These are phyloP conservation scores for Starmerella sp. DNA, from an alignment of 805 yeast species.

Conservation along the genomic window DNA sequence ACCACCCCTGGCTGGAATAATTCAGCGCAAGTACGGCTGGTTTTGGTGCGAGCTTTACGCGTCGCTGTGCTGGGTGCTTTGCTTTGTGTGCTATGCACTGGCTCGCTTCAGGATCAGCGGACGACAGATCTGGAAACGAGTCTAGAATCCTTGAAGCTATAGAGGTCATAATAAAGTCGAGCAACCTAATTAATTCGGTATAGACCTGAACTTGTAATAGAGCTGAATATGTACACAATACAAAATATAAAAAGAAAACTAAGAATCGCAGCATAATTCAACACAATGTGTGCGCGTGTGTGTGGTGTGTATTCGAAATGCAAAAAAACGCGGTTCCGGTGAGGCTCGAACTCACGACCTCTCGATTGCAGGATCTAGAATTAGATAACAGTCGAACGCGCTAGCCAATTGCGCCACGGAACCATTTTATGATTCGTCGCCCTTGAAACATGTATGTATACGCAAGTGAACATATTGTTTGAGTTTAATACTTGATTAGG, in stretches of 20 bases:
- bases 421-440: slow-evolving; percentile 7
- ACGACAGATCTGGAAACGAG: background rate
- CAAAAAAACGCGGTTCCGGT: slow-evolving; percentile 23
- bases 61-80: slow-evolving; percentile 4
- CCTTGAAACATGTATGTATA: background rate
- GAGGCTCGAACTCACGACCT: slow-evolving; percentile 26
- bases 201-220: no score
- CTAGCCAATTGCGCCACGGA: slow-evolving; percentile 25
- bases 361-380: slow-evolving; percentile 17
- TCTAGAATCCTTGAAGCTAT: background rate
- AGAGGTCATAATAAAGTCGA: no score
- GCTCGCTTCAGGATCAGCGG: background rate
- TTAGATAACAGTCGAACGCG: slow-evolving; percentile 24
- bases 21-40: slow-evolving; percentile 21
- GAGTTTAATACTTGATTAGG: background rate
- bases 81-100: background rate
- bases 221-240: no score
- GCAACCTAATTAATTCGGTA: no score
- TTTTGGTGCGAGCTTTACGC: slow-evolving; percentile 18
- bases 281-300: no score
- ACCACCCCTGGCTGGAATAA: slow-evolving; percentile 27
- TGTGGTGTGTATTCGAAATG: no score
- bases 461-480: background rate
- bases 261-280: no score
- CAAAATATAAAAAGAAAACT: no score